Percentiles rank a stretch among this genome's conserved stretches.
Evolutionary conservation across 2,329 filamentous ascomycete genomes (phyloP).

Genomic region (Aspergillus nomiae): DNA sequence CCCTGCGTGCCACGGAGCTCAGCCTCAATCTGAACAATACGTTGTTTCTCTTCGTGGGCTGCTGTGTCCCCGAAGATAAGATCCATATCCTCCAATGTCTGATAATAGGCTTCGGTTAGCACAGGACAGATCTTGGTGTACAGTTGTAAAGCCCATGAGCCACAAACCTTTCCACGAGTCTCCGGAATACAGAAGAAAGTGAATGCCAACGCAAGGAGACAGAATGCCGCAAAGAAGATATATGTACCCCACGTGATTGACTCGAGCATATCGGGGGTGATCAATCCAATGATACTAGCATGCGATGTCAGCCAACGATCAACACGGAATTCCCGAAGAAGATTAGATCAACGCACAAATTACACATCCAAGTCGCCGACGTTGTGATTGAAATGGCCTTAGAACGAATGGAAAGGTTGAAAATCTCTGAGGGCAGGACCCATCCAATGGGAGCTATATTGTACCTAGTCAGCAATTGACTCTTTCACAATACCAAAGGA

Average conservation of each 20-base stretch:
- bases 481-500: neutral
- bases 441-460: constrained; percentile 38
- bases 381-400: constrained; percentile 43
- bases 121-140: neutral
- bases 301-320: neutral
- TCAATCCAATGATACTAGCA: constrained; percentile 37
- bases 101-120: neutral
- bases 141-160: neutral
- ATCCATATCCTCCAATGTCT: constrained; percentile 61
- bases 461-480: neutral
- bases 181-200: constrained; percentile 40
- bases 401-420: constrained; percentile 40
- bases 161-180: constrained; percentile 36
- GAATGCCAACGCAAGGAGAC: constrained; percentile 36
- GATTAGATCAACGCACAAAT: constrained; percentile 32
- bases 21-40: constrained; percentile 42
- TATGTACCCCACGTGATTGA: constrained; percentile 42
- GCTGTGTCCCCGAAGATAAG: constrained; percentile 45
- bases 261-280: constrained; percentile 42
- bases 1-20: constrained; percentile 33
- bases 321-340: neutral
- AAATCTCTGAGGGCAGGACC: constrained; percentile 44
- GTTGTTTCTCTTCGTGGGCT: constrained; percentile 40
- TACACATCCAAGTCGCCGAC: constrained; percentile 43
- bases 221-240: constrained; percentile 43